Conservation (phyloP, 2,329 filamentous ascomycete genomes). For the Orbilia brochopaga region DNA sequence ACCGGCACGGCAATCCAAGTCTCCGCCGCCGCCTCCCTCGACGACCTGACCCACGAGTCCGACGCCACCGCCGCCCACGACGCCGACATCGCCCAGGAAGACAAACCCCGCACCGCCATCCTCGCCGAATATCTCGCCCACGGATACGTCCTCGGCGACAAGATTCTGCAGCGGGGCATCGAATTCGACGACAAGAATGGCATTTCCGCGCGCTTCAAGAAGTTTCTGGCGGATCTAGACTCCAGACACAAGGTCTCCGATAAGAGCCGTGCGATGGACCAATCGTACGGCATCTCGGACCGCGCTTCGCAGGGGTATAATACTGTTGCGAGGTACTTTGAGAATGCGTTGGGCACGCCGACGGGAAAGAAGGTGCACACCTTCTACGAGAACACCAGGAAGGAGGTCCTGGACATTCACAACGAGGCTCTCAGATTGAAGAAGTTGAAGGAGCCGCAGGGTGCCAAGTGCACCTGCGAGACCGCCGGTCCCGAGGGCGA, state of each 20-base stretch:
- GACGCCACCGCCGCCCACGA: constrained; percentile 67
- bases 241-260: constrained; percentile 85
- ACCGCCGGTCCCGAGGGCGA: constrained; percentile 24
- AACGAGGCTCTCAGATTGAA: constrained; percentile 86
- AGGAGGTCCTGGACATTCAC: constrained; percentile 94
- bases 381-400: constrained; percentile 84
- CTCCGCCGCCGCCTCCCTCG: constrained; percentile 71
- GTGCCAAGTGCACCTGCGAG: constrained; percentile 32
- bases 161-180: constrained; percentile 62
- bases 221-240: constrained; percentile 70
- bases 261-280: constrained; percentile 81
- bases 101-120: constrained; percentile 94
- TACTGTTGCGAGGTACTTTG: constrained; percentile 80
- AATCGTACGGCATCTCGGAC: constrained; percentile 79
- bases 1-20: constrained; percentile 79
- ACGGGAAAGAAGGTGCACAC: constrained; percentile 85
- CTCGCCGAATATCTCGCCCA: constrained; percentile 95
- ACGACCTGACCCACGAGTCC: constrained; percentile 64
- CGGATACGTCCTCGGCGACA: constrained; percentile 81
- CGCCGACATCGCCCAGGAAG: constrained; percentile 78
- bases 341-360: constrained; percentile 85
- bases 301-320: constrained; percentile 65
- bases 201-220: constrained; percentile 79
- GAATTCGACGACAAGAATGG: constrained; percentile 89
- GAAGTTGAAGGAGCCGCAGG: constrained; percentile 63